Evolutionary conservation across 495 filamentous ascomycete genomes (phyloP).

Genomic region (Trichoderma asperelloides): DNA sequence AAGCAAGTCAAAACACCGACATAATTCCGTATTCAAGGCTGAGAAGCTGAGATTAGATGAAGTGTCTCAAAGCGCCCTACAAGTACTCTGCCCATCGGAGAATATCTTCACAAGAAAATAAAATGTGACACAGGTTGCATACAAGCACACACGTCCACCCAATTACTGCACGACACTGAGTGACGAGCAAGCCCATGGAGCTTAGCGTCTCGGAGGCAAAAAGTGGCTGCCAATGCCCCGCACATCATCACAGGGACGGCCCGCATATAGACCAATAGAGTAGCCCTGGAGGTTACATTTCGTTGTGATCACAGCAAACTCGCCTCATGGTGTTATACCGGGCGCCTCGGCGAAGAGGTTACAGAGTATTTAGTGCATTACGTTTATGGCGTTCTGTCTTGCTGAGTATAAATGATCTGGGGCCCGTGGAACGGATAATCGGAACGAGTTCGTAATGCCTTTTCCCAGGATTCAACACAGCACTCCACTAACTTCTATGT

Average conservation of each 20-base stretch:
- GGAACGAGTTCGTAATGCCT: neutral
- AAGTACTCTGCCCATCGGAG: neutral
- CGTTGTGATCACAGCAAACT: neutral
- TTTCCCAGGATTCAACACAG: neutral
- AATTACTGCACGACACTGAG: neutral
- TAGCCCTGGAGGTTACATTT: neutral
- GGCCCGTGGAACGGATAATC: slow-evolving; percentile 4
- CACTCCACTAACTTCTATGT: neutral
- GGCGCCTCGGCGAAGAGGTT: neutral
- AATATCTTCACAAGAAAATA: neutral
- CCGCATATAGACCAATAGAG: neutral
- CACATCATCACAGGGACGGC: neutral
- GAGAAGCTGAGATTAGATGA: neutral
- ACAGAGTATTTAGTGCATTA: neutral
- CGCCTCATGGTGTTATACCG: neutral
- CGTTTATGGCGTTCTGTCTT: neutral
- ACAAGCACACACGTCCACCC: too few species aligned
- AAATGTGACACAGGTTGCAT: too few species aligned
- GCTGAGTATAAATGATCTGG: neutral
- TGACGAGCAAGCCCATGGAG: neutral
- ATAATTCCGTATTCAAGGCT: neutral
- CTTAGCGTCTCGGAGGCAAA: slow-evolving; percentile 5
- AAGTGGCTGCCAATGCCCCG: slow-evolving; percentile 4
- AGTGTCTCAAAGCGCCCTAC: too few species aligned
- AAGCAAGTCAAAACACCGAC: neutral